A percentile compares a stretch with the other conserved stretches of the same genome.
Conservation (phyloP, 495 filamentous ascomycete genomes). For the Clohesyomyces aquaticus region DNA sequence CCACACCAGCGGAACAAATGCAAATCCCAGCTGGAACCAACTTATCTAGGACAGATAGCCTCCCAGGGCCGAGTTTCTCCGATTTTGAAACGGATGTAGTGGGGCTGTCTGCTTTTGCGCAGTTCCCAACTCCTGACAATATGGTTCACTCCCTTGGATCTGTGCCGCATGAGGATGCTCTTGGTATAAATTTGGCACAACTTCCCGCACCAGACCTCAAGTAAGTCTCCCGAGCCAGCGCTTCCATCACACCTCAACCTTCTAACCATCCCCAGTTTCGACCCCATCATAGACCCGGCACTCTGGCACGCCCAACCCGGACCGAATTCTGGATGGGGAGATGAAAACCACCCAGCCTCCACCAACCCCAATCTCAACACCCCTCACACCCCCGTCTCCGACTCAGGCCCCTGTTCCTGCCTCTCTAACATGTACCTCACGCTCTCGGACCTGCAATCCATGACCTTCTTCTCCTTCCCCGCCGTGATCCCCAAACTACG, state of each 20-base stretch:
- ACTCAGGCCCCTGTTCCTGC: slow-evolving; percentile 41
- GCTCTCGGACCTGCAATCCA: slow-evolving; percentile 39
- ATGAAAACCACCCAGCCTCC: too few species aligned
- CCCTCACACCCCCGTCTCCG: slow-evolving; percentile 7
- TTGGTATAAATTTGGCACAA: neutral
- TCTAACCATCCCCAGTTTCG: slow-evolving; percentile 9
- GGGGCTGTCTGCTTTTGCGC: slow-evolving; percentile 2
- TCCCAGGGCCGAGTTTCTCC: slow-evolving; percentile 8
- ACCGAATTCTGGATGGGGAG: too few species aligned
- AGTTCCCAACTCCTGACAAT: slow-evolving; percentile 3
- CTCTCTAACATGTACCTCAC: slow-evolving; percentile 47
- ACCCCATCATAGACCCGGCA: slow-evolving; percentile 20
- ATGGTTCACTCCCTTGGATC: neutral
- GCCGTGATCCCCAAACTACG: slow-evolving; percentile 41
- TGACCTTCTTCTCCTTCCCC: slow-evolving; percentile 43
- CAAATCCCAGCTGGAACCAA: neutral
- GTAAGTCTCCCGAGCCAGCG: slow-evolving; percentile 16
- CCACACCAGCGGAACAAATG: too few species aligned
- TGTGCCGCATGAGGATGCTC: slow-evolving; percentile 5
- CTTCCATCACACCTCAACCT: neutral
- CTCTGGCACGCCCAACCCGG: slow-evolving; percentile 25
- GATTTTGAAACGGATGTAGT: slow-evolving; percentile 10
- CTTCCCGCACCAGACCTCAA: neutral
- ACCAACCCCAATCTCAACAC: slow-evolving; percentile 1
- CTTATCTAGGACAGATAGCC: slow-evolving; percentile 4